Evolutionary conservation across 495 filamentous ascomycete genomes (phyloP), one percentile per base, ranked within the genome.

Genomic region (Aeminium ludgeri): DNA sequence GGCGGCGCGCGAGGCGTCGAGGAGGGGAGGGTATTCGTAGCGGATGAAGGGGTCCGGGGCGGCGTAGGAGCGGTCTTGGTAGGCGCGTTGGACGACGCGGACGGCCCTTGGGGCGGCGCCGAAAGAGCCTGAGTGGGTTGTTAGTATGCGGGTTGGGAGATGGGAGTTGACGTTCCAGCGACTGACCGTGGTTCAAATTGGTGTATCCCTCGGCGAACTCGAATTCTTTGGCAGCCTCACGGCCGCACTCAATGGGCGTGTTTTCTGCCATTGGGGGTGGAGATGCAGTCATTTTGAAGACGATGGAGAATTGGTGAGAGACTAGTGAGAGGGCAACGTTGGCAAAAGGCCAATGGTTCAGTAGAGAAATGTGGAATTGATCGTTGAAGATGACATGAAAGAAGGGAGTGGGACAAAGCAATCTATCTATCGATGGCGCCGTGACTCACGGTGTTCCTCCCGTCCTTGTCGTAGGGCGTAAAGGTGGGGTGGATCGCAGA

Each of bases 111-210:
- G 85, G 51, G 75, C 73, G 10, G 81, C 72, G 13, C 86, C 86
- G 57, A 80, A 94, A 17, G 86, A 85, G 41, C 83, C 82, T 79
- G 4, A 41, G 15, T 10, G 20, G 12, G 10, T 11, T 41, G 10
- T 46, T n/a, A 18, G 28, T 39, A 36, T 39, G 20, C 38, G 33
- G 29, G 17, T 3, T 13, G n/a, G n/a, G n/a, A n/a, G n/a, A n/a
- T n/a, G n/a, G n/a, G n/a, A n/a, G n/a, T 35, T 41, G 34, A 30
- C 10, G 40, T 30, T n/a, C 34, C 8, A 41, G 31, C 36, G 10
- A 39, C 33, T 11, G 27, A 85, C 83, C 86, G 48, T 94, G 81
- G 59, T 93, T 93, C 46, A 94, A 62, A 48, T 85, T 83, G 18
- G 65, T 69, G 53, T 71, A 86, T 2, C 61, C 56, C 0, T 71